phyloP scores from a whole-genome alignment of 495 filamentous ascomycete genomes.

The Penicillium coprophilum region DNA sequence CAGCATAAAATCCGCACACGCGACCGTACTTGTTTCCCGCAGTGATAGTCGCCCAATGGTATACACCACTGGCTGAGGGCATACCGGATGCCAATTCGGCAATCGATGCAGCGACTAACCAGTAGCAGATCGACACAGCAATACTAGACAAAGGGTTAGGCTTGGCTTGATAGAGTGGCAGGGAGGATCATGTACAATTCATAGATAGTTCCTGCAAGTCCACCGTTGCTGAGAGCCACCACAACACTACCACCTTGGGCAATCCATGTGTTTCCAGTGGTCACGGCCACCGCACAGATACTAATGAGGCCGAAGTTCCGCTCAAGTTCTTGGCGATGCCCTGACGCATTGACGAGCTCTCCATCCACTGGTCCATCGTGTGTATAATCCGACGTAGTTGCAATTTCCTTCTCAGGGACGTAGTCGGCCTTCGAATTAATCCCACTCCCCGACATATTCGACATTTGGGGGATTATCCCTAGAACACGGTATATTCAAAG shows the following conservation, averaged over 20 bases:
- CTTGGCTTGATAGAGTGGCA: not conserved
- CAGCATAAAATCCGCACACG: constrained; percentile 71
- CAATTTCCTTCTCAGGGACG: constrained; percentile 21
- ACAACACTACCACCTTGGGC: constrained; percentile 55
- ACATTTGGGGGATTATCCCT: not conserved
- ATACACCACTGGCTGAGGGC: constrained; percentile 76
- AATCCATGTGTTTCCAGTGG: constrained; percentile 60
- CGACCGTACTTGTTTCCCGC: constrained; percentile 65
- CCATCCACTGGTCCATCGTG: constrained; percentile 14
- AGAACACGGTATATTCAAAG: no score
- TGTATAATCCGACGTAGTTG: constrained; percentile 21
- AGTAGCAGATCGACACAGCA: constrained; percentile 51
- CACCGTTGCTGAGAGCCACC: constrained; percentile 47
- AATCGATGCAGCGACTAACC: constrained; percentile 56
- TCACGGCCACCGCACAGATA: constrained; percentile 55
- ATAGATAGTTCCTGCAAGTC: constrained; percentile 52
- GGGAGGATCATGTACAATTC: constrained; percentile 40
- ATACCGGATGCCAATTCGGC: constrained; percentile 77
- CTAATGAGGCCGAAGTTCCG: constrained; percentile 59
- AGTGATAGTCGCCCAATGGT: constrained; percentile 81
- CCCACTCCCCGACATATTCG: not conserved
- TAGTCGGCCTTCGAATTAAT: not conserved
- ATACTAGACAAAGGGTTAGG: constrained; percentile 34
- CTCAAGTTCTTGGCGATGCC: constrained; percentile 60
- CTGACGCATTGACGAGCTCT: constrained; percentile 52